Percentiles rank a stretch among this genome's conserved stretches.
These are phyloP conservation scores for Colletotrichum theobromicola DNA, from an alignment of 2,329 filamentous ascomycete species.

Conservation along the genomic window DNA sequence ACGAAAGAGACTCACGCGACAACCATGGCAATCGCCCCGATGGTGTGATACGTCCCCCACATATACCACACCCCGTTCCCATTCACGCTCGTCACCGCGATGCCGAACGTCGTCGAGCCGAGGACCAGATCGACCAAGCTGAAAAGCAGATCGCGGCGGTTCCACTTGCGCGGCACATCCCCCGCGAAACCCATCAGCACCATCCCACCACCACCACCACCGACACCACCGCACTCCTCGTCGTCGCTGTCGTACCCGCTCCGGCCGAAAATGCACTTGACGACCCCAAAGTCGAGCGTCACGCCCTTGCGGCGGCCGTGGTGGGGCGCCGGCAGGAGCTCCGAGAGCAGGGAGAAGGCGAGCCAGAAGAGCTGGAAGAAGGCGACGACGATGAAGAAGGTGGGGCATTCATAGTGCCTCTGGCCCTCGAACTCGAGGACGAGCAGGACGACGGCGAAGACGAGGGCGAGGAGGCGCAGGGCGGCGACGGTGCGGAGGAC, in stretches of 20 bases:
- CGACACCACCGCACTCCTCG: too few species aligned
- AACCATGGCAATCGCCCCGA: neutral
- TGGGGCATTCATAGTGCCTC: neutral
- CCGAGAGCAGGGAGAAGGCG: neutral
- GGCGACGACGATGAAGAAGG: neutral
- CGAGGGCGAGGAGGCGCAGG: neutral
- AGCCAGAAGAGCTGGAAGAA: constrained; percentile 8
- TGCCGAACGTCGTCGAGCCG: neutral
- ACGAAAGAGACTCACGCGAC: neutral
- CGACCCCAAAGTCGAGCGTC: neutral
- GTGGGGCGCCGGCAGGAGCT: neutral
- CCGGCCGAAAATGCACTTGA: constrained; percentile 10
- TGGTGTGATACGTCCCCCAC: neutral
- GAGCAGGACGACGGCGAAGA: neutral
- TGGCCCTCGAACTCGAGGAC: neutral
- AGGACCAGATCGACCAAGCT: neutral
- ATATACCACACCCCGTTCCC: neutral
- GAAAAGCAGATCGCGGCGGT: neutral
- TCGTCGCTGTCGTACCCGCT: neutral
- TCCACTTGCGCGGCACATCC: neutral
- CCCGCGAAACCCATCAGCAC: neutral
- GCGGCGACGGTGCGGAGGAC: neutral
- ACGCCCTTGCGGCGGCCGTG: neutral
- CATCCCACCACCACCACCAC: too few species aligned
- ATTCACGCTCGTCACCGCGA: neutral